These are phyloP conservation scores for Penicillium bialowiezense DNA, from an alignment of 495 filamentous ascomycete species.

Conservation along the genomic window DNA sequence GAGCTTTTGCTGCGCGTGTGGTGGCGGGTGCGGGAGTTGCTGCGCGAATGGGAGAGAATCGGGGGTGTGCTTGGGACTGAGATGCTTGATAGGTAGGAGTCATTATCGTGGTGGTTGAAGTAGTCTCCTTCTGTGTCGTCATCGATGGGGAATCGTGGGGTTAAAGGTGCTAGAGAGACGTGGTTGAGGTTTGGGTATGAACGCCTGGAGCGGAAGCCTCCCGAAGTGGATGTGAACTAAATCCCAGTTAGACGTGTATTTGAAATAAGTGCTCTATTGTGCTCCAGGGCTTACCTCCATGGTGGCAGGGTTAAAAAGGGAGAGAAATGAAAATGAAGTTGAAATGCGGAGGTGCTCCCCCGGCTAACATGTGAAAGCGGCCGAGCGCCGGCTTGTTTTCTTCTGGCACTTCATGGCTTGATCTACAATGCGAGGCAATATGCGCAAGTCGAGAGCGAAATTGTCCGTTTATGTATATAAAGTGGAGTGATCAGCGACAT, in stretches of 20 bases:
- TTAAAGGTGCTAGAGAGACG: conserved; percentile 62
- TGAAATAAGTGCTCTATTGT: no score
- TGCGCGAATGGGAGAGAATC: conserved; percentile 49
- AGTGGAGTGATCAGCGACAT: neutral
- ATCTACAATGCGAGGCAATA: no score
- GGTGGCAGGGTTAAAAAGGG: conserved; percentile 3
- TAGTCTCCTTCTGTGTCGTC: conserved; percentile 33
- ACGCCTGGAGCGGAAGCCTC: conserved; percentile 39
- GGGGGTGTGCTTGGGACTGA: conserved; percentile 45
- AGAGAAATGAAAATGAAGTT: conserved; percentile 1
- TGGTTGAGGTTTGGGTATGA: conserved; percentile 48
- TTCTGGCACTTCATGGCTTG: no score
- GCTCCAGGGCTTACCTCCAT: conserved; percentile 22
- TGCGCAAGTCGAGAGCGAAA: no score
- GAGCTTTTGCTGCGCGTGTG: conserved; percentile 41
- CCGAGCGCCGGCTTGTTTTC: conserved; percentile 13
- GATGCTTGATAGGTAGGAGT: conserved; percentile 40
- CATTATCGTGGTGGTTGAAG: conserved; percentile 26
- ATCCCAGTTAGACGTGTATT: no score
- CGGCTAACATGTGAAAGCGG: conserved; percentile 23
- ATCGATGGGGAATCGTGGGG: conserved; percentile 62
- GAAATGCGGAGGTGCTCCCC: conserved; percentile 29
- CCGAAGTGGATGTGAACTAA: conserved; percentile 19
- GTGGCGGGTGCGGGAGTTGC: conserved; percentile 40
- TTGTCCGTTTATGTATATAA: neutral